Base-by-base conservation (phyloP, 169 alveolate species). In the Amoebophrya sp. region DNA sequence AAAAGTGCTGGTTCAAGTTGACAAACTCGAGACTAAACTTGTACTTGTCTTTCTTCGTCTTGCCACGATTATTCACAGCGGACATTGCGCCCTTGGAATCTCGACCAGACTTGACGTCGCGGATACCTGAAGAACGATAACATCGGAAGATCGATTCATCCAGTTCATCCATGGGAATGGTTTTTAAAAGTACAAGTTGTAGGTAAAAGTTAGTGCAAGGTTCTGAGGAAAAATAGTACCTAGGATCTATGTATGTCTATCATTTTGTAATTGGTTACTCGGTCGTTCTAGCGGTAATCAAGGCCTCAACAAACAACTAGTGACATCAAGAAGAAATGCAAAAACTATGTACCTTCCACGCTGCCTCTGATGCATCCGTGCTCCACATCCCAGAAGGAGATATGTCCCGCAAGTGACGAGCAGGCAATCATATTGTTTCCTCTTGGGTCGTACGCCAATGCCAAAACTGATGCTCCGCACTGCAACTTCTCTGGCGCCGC, bases 371-470 rank as follows among this genome's bases (percentile, higher is more conserved):
- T 92, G 34, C 90, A 93, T 26, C 94, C 95, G 24, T 90, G 93
- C 34, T 78, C 93, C 14, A 91, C 34, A 40, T 95, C 95, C 96
- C 96, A 96, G 40, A 96, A 92, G 33, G 41, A 38, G 41, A 96
- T 93, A 39, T 89, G 91, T 24, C 97, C 97, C 18, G 94, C 93
- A 40, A 92, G 90, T 14, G 92, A 55, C 14, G 95, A 92, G 23
- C 96, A 95, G 0, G 97, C 97, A n/a, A 95, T 93, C 83, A 95
- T 92, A 91, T 96, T 97, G 93, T 96, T 96, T 39, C 97, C 98
- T 93, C 96, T 93, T 10, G 97, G 97, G 38, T 95, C 96, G 90
- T 96, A 94, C 83, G 96, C 97, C 29, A 97, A 89, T n/a, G 97
- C 93, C 33, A 96, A 92, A 0, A 97, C 97, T 91, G 96, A 96